phyloP scores from a whole-genome alignment of 2,329 filamentous ascomycete species.

The Aspergillus sp. region DNA sequence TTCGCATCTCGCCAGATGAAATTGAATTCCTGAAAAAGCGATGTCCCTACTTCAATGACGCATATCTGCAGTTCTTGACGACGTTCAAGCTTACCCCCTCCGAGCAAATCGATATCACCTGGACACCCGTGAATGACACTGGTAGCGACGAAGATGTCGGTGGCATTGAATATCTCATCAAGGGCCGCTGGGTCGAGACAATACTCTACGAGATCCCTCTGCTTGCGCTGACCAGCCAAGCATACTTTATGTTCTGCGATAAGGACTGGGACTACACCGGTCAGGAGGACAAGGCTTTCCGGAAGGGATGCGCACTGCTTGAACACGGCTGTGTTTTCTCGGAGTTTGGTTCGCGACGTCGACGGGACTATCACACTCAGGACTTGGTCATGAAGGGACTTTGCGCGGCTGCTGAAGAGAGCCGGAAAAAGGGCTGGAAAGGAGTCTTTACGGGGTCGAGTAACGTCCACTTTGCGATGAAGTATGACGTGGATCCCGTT shows the following conservation, averaged over 20 bases:
- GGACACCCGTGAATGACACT: constrained; percentile 50
- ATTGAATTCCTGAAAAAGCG: constrained; percentile 67
- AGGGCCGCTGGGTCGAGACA: constrained; percentile 84
- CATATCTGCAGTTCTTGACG: constrained; percentile 75
- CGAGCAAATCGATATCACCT: constrained; percentile 69
- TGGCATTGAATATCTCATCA: constrained; percentile 67
- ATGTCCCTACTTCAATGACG: constrained; percentile 70
- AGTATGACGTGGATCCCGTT: constrained; percentile 73
- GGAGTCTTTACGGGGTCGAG: constrained; percentile 83
- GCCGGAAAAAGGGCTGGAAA: constrained; percentile 54
- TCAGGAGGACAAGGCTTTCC: constrained; percentile 76
- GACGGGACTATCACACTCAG: constrained; percentile 91
- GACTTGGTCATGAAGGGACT: constrained; percentile 84
- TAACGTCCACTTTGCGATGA: constrained; percentile 96
- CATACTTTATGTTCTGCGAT: constrained; percentile 96
- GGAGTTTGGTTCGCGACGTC: constrained; percentile 84
- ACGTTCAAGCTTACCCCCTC: constrained; percentile 74
- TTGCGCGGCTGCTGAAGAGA: constrained; percentile 68
- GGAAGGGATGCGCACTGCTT: constrained; percentile 71
- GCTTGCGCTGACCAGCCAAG: constrained; percentile 83
- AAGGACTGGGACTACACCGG: constrained; percentile 83
- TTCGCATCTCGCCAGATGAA: constrained; percentile 73
- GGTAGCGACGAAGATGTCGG: constrained; percentile 62
- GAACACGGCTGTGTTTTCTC: constrained; percentile 82
- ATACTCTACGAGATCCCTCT: constrained; percentile 97